Evolutionary conservation across 768 basidiomycete genomes (phyloP).

Genomic region (Phylloporus sp.): DNA sequence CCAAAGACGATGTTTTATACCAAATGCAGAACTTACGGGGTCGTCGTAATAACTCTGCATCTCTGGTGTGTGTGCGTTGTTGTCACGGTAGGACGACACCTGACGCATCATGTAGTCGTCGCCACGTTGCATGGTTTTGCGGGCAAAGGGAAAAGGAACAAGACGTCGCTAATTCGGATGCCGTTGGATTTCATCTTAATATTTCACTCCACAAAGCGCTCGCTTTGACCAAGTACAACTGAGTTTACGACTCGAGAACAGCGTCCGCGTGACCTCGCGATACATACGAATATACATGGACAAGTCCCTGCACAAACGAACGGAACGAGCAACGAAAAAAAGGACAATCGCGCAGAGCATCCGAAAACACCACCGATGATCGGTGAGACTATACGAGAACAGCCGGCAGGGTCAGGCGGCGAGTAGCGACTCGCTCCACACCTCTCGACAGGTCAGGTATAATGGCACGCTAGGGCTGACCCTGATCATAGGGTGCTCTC

Average conservation of each 20-base stretch:
- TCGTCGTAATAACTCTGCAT: constrained; percentile 30
- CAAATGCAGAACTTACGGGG: constrained; percentile 11
- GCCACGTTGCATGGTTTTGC: constrained; percentile 18
- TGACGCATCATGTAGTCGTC: constrained; percentile 27
- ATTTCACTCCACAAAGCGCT: too few relatives aligned
- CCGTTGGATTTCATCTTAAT: too few relatives aligned
- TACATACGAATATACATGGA: constrained; percentile 4
- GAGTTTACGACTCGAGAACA: too few relatives aligned
- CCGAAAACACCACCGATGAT: not conserved
- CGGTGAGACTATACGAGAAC: constrained; percentile 5
- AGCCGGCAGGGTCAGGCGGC: constrained; percentile 11
- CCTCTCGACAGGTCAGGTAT: constrained; percentile 15
- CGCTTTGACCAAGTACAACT: too few relatives aligned
- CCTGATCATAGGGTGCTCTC: not conserved
- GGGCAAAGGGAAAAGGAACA: not conserved
- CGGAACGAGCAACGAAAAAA: not conserved
- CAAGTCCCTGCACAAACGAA: not conserved
- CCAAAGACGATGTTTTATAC: constrained; percentile 1
- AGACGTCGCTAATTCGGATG: constrained; percentile 1
- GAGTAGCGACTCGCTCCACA: constrained; percentile 11
- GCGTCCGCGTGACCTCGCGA: not conserved
- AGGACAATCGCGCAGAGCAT: not conserved
- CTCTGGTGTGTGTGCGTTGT: constrained; percentile 19
- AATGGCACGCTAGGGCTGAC: not conserved
- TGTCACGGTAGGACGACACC: constrained; percentile 21